Evolutionary conservation across 257 asterid genomes (phyloP), one percentile per base, ranked within the genome.

Genomic region (Salvia hispanica): DNA sequence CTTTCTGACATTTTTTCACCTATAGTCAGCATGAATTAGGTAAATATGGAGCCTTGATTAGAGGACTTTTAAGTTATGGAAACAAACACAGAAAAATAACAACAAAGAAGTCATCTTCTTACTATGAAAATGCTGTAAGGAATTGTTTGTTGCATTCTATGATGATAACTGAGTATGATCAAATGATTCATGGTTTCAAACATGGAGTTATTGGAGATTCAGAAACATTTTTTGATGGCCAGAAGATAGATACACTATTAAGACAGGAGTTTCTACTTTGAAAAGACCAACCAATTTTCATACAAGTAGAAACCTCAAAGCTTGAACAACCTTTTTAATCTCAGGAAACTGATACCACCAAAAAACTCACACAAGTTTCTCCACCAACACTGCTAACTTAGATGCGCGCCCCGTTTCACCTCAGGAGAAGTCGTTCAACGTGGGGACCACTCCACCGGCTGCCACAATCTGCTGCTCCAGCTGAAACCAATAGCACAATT

Each of bases 361-460:
- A 34, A 48, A 44, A 7, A 69, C 73, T 51, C 70, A 31, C 64
- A 69, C 40, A 57, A 57, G 58, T 63, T 15, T 37, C 58, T 47
- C 42, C 64, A 55, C 16, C 37, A n/a, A 39, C 21, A 12, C 61
- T 56, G 13, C 61, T 56, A 56, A 33, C 18, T 5, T 9, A 2
- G 37, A 33, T 9, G 14, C 37, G 4, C 3, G 9, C 2, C 9
- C 6, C 12, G n/a, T 4, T 4, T 53, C n/a, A 28, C n/a, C 45
- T 72, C 64, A 78, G 6, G 71, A 72, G 58, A 59, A 72, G 0
- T 64, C 64, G 31, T 15, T 69, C 73, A 81, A 51, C 64, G 77
- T 61, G 2, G 96, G 96, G 80, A 83, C 74, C 48, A 77, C 81
- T 44, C 97, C 96, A 44, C 97, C 97, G 69, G 97, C 97, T 0